Conservation (phyloP, 1,284 basidiomycete species). For the Leccinum fallax region DNA sequence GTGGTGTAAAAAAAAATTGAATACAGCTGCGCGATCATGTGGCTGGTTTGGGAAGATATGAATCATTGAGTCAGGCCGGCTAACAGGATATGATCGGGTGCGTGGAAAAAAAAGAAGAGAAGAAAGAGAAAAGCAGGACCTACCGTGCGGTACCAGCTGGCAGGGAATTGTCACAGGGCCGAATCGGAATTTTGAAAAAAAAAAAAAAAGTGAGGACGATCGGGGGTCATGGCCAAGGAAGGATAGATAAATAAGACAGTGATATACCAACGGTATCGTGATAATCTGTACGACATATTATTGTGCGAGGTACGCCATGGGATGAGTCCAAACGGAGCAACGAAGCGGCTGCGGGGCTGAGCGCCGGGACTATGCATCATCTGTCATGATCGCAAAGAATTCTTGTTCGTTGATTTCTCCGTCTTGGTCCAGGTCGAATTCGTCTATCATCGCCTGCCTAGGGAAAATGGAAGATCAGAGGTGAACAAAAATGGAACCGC, state of each 20-base stretch:
- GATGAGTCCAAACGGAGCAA: background rate
- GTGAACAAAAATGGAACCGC: slow-evolving; percentile 35
- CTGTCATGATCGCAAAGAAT: slow-evolving; percentile 96
- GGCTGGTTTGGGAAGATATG: slow-evolving; percentile 16
- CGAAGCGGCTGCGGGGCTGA: background rate
- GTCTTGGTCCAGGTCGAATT: slow-evolving; percentile 99
- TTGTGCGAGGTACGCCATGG: background rate
- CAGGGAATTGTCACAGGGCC: background rate
- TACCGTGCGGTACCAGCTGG: background rate
- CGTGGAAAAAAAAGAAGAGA: background rate
- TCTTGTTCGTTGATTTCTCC: slow-evolving; percentile 96
- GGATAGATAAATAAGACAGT: slow-evolving; percentile 22
- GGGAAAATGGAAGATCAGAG: slow-evolving; percentile 32
- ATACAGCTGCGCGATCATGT: slow-evolving; percentile 28
- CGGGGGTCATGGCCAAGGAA: slow-evolving; percentile 23
- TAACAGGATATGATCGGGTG: slow-evolving; percentile 21
- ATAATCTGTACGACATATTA: slow-evolving; percentile 16
- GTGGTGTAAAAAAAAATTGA: background rate
- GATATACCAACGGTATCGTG: slow-evolving; percentile 10
- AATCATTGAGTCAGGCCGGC: slow-evolving; percentile 22
- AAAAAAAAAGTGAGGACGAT: slow-evolving; percentile 12
- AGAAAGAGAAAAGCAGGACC: background rate
- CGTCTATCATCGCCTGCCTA: slow-evolving; percentile 99
- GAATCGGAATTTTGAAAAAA: background rate
- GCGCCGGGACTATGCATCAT: slow-evolving; percentile 61